phyloP scores from a whole-genome alignment of 2,329 filamentous ascomycete species.

The Chrysoporthe puriensis region DNA sequence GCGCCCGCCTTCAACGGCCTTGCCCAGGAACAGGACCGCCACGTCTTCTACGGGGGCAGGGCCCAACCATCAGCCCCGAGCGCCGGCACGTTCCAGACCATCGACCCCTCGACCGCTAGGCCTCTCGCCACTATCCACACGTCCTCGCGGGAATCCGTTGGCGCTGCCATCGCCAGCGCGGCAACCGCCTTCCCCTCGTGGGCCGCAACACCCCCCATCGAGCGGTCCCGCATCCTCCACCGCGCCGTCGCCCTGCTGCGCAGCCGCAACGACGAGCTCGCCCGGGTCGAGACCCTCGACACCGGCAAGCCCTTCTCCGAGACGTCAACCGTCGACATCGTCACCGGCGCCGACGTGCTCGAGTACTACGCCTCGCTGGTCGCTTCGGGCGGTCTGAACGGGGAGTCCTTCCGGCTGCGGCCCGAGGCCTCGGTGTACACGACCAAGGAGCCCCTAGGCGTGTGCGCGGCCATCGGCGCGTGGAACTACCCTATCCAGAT shows the following conservation, averaged over 20 bases:
- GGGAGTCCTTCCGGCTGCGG: slow-evolving; percentile 75
- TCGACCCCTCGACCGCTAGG: slow-evolving; percentile 73
- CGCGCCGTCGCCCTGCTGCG: slow-evolving; percentile 75
- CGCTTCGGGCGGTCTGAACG: slow-evolving; percentile 77
- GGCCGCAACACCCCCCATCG: slow-evolving; percentile 75
- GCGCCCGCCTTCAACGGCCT: neutral
- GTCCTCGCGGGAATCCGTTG: slow-evolving; percentile 68
- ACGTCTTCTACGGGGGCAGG: slow-evolving; percentile 77
- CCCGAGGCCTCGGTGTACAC: slow-evolving; percentile 82
- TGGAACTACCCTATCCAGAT: slow-evolving; percentile 96
- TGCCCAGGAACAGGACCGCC: slow-evolving; percentile 45
- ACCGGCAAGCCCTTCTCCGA: slow-evolving; percentile 87
- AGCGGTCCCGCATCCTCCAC: slow-evolving; percentile 77
- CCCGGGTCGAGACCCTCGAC: slow-evolving; percentile 78
- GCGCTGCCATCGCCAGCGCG: slow-evolving; percentile 73
- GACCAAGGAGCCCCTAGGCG: slow-evolving; percentile 78
- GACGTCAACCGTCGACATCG: slow-evolving; percentile 81
- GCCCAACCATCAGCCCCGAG: slow-evolving; percentile 63
- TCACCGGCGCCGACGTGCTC: slow-evolving; percentile 81
- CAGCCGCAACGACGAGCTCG: slow-evolving; percentile 77
- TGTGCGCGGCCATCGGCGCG: slow-evolving; percentile 84
- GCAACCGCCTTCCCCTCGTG: slow-evolving; percentile 73
- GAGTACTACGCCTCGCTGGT: slow-evolving; percentile 86
- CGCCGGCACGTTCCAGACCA: slow-evolving; percentile 67
- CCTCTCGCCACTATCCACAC: slow-evolving; percentile 73